phyloP scores from a whole-genome alignment of 2,329 filamentous ascomycete genomes.

The Dactylellina sp. region DNA sequence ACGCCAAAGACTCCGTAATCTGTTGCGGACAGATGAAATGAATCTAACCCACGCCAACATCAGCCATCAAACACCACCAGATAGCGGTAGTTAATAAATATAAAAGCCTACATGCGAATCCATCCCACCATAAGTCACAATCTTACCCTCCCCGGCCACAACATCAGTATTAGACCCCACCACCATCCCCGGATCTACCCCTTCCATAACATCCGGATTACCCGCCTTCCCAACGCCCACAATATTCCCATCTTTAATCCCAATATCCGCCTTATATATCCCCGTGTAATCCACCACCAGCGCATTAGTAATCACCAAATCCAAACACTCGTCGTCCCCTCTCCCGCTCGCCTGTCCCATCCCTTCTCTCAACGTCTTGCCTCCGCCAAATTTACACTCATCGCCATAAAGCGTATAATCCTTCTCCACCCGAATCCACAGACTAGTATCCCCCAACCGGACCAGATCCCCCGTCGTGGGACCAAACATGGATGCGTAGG shows the following conservation, averaged over 20 bases:
- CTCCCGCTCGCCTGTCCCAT: conserved; percentile 93
- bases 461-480: conserved; percentile 90
- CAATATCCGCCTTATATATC: conserved; percentile 97
- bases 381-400: conserved; percentile 94
- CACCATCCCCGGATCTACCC: conserved; percentile 80
- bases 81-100: too few relatives aligned
- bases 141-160: conserved; percentile 88
- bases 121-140: conserved; percentile 88
- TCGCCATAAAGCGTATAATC: conserved; percentile 88
- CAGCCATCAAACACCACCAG: not conserved
- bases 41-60: conserved; percentile 44
- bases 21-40: conserved; percentile 97
- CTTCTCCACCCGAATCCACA: conserved; percentile 91
- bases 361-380: conserved; percentile 91
- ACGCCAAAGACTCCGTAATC: conserved; percentile 81
- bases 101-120: conserved; percentile 70
- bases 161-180: conserved; percentile 92
- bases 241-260: conserved; percentile 87
- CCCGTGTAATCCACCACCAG: conserved; percentile 90
- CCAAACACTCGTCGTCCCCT: conserved; percentile 77
- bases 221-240: conserved; percentile 92
- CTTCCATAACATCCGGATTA: conserved; percentile 97
- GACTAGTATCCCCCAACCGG: conserved; percentile 81
- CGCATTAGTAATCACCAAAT: conserved; percentile 89
- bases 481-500: conserved; percentile 90